phyloP scores from a whole-genome alignment of 129 eudicot species.

The Glebionis coronaria region DNA sequence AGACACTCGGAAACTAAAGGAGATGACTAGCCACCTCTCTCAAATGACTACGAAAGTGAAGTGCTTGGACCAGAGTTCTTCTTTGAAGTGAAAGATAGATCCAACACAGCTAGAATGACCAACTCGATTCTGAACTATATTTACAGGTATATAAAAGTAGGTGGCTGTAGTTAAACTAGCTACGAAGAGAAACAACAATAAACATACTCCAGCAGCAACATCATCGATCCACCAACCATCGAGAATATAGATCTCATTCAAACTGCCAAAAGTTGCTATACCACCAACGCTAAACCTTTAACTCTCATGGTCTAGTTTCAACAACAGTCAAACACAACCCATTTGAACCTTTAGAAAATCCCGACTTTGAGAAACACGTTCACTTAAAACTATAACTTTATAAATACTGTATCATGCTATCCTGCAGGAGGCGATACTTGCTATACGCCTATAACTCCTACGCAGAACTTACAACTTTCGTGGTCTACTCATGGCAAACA shows the following conservation, averaged over 20 bases:
- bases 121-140: constrained; percentile 1
- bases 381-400: not conserved
- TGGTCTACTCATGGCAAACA: not conserved
- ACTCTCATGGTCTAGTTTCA: constrained; percentile 11
- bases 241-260: constrained; percentile 20
- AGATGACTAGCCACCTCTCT: not conserved
- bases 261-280: constrained; percentile 5
- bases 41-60: not conserved
- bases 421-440: too few species aligned
- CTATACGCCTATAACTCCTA: constrained; percentile 2
- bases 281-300: constrained; percentile 14
- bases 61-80: not conserved
- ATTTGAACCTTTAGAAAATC: not conserved
- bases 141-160: not conserved
- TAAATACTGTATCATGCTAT: too few species aligned
- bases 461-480: constrained; percentile 23
- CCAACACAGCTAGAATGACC: not conserved
- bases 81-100: constrained; percentile 1
- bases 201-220: constrained; percentile 1
- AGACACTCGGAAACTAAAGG: not conserved
- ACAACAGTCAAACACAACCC: not conserved
- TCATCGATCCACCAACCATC: constrained; percentile 13
- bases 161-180: not conserved
- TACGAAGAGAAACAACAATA: not conserved
- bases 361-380: not conserved